phyloP scores from a whole-genome alignment of 805 yeast genomes.

The Scheffersomyces stipitis region DNA sequence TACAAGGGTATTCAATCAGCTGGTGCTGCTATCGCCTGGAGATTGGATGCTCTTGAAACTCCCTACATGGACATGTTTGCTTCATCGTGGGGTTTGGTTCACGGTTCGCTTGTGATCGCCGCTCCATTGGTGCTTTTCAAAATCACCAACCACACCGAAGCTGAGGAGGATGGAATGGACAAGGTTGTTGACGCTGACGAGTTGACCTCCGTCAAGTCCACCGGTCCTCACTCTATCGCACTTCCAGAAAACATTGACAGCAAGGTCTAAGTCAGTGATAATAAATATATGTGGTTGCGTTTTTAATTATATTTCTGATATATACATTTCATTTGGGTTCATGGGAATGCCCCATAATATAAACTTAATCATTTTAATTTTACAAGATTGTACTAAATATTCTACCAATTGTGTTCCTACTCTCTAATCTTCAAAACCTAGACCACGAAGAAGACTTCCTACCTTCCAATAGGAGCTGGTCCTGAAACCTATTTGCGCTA shows the following conservation, averaged over 20 bases:
- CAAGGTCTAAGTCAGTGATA: background rate
- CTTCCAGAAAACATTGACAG: background rate
- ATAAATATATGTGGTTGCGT: too few species aligned
- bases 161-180: constrained; percentile 30
- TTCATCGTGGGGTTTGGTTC: constrained; percentile 46
- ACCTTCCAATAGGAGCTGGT: too few species aligned
- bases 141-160: constrained; percentile 45
- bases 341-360: too few species aligned
- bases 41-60: constrained; percentile 45
- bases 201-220: constrained; percentile 23
- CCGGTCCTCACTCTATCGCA: background rate
- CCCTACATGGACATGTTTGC: constrained; percentile 45
- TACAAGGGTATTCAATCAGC: constrained; percentile 67
- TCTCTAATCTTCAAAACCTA: too few species aligned
- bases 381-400: too few species aligned
- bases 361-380: too few species aligned
- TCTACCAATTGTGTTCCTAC: too few species aligned
- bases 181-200: constrained; percentile 23
- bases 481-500: too few species aligned
- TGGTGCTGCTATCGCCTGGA: constrained; percentile 62
- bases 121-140: constrained; percentile 45
- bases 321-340: too few species aligned
- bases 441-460: too few species aligned
- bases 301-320: too few species aligned
- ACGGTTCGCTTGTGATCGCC: constrained; percentile 49